Conservation (phyloP, 2,329 filamentous ascomycete genomes). For the Penicillium sp. region DNA sequence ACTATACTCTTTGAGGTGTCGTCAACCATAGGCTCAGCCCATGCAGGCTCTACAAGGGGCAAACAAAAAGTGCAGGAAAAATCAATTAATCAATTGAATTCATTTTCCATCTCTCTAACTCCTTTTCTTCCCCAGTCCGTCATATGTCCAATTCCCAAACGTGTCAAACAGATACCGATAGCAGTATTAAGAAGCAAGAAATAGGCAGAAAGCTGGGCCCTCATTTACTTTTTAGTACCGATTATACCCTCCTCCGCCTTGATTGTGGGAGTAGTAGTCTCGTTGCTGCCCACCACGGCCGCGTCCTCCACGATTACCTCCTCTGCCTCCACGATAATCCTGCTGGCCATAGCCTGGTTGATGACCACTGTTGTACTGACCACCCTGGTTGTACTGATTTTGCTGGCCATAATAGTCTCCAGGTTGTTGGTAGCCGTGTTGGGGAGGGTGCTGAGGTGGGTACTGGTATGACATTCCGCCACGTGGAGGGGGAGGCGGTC, state of each 20-base stretch:
- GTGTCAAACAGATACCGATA: slow-evolving; percentile 4
- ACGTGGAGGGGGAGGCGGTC: slow-evolving; percentile 34
- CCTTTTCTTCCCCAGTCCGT: slow-evolving; percentile 3
- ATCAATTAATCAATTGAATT: not conserved
- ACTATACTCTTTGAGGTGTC: not conserved
- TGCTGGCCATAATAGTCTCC: slow-evolving; percentile 20
- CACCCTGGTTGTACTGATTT: slow-evolving; percentile 10
- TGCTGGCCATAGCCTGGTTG: slow-evolving; percentile 20
- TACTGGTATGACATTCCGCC: slow-evolving; percentile 26
- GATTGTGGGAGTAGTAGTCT: slow-evolving; percentile 11
- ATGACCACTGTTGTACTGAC: slow-evolving; percentile 15
- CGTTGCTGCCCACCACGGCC: slow-evolving; percentile 23
- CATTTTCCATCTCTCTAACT: slow-evolving; percentile 10
- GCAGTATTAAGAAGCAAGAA: not conserved
- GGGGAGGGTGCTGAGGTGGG: slow-evolving; percentile 13
- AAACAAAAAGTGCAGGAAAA: not conserved
- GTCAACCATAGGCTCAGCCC: not conserved
- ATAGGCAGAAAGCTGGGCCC: not conserved
- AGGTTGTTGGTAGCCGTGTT: slow-evolving; percentile 13
- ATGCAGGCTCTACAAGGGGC: not conserved
- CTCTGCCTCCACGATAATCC: slow-evolving; percentile 21
- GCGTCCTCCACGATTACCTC: slow-evolving; percentile 20
- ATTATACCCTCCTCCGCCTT: slow-evolving; percentile 33
- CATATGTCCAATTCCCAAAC: not conserved
- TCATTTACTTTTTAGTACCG: slow-evolving; percentile 25